Evolutionary conservation across 371 early-diverging fungal genomes (phyloP).

Genomic region (Apophysomyces trapeziformis): DNA sequence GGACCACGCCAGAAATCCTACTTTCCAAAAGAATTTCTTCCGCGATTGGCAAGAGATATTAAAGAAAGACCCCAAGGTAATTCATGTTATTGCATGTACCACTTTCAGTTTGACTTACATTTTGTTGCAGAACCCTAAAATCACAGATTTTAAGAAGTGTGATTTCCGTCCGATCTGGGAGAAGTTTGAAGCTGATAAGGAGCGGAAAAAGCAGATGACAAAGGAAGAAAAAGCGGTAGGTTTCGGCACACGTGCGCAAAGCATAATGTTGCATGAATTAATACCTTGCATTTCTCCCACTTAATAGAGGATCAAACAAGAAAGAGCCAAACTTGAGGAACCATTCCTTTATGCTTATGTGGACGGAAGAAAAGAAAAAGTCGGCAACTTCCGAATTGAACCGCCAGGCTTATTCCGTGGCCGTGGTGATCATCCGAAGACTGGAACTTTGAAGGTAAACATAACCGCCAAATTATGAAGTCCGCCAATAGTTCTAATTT

Average conservation of each 20-base stretch:
- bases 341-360: conserved; percentile 76
- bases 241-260: conserved; percentile 4
- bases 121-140: conserved; percentile 60
- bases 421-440: conserved; percentile 95
- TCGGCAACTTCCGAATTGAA: conserved; percentile 97
- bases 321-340: conserved; percentile 74
- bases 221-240: conserved; percentile 88
- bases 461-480: conserved; percentile 3
- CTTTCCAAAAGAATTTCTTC: conserved; percentile 93
- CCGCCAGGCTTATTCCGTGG: conserved; percentile 97
- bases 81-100: conserved; percentile 2
- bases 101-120: conserved; percentile 6
- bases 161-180: conserved; percentile 90
- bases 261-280: conserved; percentile 11
- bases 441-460: conserved; percentile 85
- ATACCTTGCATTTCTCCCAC: not conserved
- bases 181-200: conserved; percentile 77
- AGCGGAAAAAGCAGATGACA: conserved; percentile 80
- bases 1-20: conserved; percentile 83
- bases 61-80: conserved; percentile 67
- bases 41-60: conserved; percentile 78
- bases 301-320: conserved; percentile 67
- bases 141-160: conserved; percentile 83
- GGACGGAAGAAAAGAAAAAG: conserved; percentile 95
- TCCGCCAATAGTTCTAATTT: conserved; percentile 4